Percentiles rank a stretch among this genome's conserved stretches.
phyloP scores from a whole-genome alignment of 768 basidiomycete genomes.

The Amanita jacksonii region DNA sequence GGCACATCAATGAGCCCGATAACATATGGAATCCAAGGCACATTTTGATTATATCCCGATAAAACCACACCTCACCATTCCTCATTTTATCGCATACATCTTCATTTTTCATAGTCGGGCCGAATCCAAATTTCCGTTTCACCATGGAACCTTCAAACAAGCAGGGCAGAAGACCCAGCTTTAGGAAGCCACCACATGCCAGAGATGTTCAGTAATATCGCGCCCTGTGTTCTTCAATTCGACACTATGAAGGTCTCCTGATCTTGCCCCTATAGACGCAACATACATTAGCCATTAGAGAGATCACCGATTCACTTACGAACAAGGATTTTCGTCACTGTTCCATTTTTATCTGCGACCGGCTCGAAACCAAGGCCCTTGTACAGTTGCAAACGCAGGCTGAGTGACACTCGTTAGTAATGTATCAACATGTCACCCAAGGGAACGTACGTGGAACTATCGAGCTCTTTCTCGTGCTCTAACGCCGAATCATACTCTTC shows the following conservation, averaged over 20 bases:
- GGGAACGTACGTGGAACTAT: constrained; percentile 52
- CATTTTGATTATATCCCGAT: background rate
- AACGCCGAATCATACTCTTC: constrained; percentile 65
- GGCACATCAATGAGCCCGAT: constrained; percentile 11
- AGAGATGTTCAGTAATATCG: constrained; percentile 31
- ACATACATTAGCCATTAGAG: constrained; percentile 2
- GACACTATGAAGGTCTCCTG: constrained; percentile 35
- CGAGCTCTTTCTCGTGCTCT: constrained; percentile 62
- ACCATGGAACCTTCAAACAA: too few relatives aligned
- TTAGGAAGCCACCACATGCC: constrained; percentile 38
- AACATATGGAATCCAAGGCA: too few relatives aligned
- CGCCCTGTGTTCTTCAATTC: constrained; percentile 25
- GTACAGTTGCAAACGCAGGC: constrained; percentile 59
- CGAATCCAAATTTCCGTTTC: too few relatives aligned
- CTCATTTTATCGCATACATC: too few relatives aligned
- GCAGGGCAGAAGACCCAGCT: constrained; percentile 11
- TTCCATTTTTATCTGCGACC: constrained; percentile 42
- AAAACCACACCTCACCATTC: too few relatives aligned
- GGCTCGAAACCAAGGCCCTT: constrained; percentile 68
- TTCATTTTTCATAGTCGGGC: too few relatives aligned
- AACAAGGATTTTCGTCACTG: constrained; percentile 53
- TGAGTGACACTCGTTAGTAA: constrained; percentile 18
- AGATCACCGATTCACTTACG: constrained; percentile 33
- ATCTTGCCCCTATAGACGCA: constrained; percentile 32
- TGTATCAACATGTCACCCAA: background rate